These are phyloP conservation scores for Notholithocarpus densiflorus DNA, from an alignment of 306 rosid species.

Conservation along the genomic window DNA sequence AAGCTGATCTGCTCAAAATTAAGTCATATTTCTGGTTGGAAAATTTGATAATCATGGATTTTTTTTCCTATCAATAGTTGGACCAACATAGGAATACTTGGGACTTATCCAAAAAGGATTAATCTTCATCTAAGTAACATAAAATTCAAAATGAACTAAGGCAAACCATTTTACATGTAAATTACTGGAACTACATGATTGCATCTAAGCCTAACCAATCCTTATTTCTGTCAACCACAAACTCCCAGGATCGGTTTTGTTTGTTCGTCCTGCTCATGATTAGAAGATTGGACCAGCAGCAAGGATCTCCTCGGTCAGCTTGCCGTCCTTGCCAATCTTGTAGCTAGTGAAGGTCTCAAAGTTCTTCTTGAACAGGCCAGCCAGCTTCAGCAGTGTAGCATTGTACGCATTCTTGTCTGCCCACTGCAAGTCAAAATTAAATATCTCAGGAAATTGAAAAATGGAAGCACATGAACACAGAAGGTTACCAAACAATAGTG, in stretches of 20 bases:
- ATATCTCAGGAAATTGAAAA: neutral
- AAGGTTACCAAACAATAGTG: neutral
- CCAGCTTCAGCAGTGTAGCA: constrained; percentile 59
- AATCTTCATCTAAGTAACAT: neutral
- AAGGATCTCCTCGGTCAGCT: constrained; percentile 67
- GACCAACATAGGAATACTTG: too few relatives aligned
- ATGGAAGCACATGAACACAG: neutral
- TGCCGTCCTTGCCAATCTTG: constrained; percentile 57
- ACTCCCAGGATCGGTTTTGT: neutral
- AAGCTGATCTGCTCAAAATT: neutral
- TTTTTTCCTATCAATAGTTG: neutral
- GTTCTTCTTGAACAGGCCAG: constrained; percentile 65
- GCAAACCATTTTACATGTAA: neutral
- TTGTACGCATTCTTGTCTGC: constrained; percentile 54
- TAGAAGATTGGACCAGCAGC: constrained; percentile 76
- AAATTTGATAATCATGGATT: neutral
- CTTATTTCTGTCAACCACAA: neutral
- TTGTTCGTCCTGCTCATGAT: neutral
- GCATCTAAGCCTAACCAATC: too few relatives aligned
- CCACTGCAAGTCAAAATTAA: constrained; percentile 54
- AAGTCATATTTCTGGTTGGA: neutral
- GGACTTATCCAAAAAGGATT: neutral
- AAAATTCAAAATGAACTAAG: neutral
- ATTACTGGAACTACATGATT: neutral
- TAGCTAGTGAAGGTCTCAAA: constrained; percentile 64